Base-by-base conservation (phyloP, 164 flowering plant species). In the Vitis amurensis region DNA sequence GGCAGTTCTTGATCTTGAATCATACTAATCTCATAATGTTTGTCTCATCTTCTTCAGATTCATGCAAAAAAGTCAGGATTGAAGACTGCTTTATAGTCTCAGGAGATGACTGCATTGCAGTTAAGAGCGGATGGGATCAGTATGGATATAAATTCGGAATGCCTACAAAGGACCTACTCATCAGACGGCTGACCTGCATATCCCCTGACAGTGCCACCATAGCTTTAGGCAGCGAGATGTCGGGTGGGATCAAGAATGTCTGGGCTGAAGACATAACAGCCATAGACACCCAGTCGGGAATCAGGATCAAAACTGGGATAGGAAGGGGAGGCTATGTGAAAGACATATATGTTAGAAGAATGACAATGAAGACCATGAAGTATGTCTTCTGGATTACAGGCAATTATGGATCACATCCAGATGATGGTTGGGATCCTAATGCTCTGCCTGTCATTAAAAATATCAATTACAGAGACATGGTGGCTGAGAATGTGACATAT, bases 181-280 rank as follows among this genome's bases (percentile, higher is more conserved):
- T 93, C 76, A 73, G 86, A 63, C 55, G 94, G 27, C 74, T 93
- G n/a, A 87, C 92, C 6, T 93, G 98, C 81, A 80, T 91, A 44
- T 93, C 98, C 17, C 98, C 97, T 0, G 68, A 72, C 69, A 86
- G 91, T 31, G 98, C 97, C 0, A 76, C 76, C 55, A 84, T 93
- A 17, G 98, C 98, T 3, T 75, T 93, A 0, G 98, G 97, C 49
- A 93, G 98, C 55, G 95, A 93, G 65, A 93, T 93, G 98, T 91
- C 98, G 0, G 94, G 97, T 2, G 95, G 98, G 8, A 86, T 93
- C 59, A 69, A 71, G 14, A 89, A 91, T 56, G 85, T 91, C 0
- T 75, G 97, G 37, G 88, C 84, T 0, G 90, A 86, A 56, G 87
- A 87, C 71, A 76, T 93, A 48, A 55, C 67, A 0, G 92, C 92